A percentile compares a stretch with the other conserved stretches of the same genome.
Conservation (phyloP, 352 stramenopile species). For the Globisporangium acanthophoron region DNA sequence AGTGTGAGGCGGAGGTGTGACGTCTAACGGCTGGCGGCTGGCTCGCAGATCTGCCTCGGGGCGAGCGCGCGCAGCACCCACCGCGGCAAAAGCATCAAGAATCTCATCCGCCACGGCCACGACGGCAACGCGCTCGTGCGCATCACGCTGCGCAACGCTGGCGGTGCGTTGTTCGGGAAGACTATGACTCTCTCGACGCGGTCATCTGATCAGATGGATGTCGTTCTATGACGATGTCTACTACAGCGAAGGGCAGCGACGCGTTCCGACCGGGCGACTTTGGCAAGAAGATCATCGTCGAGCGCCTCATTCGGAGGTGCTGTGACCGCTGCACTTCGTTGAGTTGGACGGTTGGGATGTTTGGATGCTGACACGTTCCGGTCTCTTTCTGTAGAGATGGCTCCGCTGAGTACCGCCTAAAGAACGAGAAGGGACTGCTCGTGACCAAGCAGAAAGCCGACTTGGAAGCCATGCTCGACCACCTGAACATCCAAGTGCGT, state of each 20-base stretch:
- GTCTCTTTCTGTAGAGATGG: slow-evolving; percentile 30
- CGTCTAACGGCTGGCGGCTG: too few relatives aligned
- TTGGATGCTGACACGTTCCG: too few relatives aligned
- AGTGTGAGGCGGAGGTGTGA: too few relatives aligned
- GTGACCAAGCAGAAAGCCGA: slow-evolving; percentile 90
- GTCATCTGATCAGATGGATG: too few relatives aligned
- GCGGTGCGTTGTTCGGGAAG: slow-evolving; percentile 8
- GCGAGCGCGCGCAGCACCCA: slow-evolving; percentile 91
- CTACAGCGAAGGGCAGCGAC: slow-evolving; percentile 59
- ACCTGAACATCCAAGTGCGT: slow-evolving; percentile 84
- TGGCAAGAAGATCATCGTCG: slow-evolving; percentile 91
- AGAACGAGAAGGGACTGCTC: slow-evolving; percentile 45
- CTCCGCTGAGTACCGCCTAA: slow-evolving; percentile 68
- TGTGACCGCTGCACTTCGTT: too few relatives aligned
- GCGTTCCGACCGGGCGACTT: slow-evolving; percentile 90
- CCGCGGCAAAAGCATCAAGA: slow-evolving; percentile 93
- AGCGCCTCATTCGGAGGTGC: slow-evolving; percentile 82
- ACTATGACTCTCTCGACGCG: too few relatives aligned
- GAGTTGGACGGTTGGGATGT: too few relatives aligned
- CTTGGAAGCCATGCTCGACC: slow-evolving; percentile 91
- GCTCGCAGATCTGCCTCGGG: slow-evolving; percentile 91
- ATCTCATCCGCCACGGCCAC: slow-evolving; percentile 92
- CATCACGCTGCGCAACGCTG: slow-evolving; percentile 92
- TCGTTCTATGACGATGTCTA: neutral
- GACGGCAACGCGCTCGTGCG: slow-evolving; percentile 84